Evolutionary conservation across 495 filamentous ascomycete genomes (phyloP).

Genomic region (Aspergillus cavernicola): DNA sequence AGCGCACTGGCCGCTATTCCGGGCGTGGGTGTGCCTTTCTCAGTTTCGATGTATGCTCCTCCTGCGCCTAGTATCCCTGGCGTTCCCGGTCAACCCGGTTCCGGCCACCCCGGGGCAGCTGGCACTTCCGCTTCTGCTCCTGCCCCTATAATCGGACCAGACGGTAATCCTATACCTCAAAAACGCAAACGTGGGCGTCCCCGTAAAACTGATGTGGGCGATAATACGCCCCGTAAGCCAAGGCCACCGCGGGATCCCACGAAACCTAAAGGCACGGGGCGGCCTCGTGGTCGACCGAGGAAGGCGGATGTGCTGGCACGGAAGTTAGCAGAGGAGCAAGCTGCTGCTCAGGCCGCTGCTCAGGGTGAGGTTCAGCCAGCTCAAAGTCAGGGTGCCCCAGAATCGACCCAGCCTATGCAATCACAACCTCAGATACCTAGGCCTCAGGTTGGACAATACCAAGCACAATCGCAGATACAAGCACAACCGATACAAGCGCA

Average conservation of each 20-base stretch:
- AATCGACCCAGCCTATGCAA: not conserved
- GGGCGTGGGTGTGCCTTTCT: not conserved
- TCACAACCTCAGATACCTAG: not conserved
- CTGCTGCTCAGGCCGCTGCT: slow-evolving; percentile 26
- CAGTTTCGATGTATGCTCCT: not conserved
- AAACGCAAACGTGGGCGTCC: slow-evolving; percentile 41
- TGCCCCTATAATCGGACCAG: slow-evolving; percentile 26
- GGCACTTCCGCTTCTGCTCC: slow-evolving; percentile 6
- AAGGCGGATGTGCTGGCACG: slow-evolving; percentile 37
- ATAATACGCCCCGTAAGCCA: slow-evolving; percentile 23
- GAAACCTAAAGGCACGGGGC: slow-evolving; percentile 28
- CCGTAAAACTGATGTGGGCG: slow-evolving; percentile 33
- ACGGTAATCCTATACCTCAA: slow-evolving; percentile 31
- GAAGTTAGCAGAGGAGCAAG: slow-evolving; percentile 15
- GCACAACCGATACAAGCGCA: not conserved
- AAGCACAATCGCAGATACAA: not conserved
- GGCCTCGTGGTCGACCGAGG: slow-evolving; percentile 37
- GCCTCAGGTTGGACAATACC: too few relatives aligned
- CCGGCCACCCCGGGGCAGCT: not conserved
- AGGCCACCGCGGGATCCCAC: slow-evolving; percentile 23
- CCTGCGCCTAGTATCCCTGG: not conserved
- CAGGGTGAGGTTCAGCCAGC: slow-evolving; percentile 8
- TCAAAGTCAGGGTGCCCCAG: not conserved
- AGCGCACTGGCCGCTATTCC: not conserved
- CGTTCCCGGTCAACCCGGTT: not conserved